Evolutionary conservation across 2,329 filamentous ascomycete genomes (phyloP).

Genomic region (Epichloe hybrida): DNA sequence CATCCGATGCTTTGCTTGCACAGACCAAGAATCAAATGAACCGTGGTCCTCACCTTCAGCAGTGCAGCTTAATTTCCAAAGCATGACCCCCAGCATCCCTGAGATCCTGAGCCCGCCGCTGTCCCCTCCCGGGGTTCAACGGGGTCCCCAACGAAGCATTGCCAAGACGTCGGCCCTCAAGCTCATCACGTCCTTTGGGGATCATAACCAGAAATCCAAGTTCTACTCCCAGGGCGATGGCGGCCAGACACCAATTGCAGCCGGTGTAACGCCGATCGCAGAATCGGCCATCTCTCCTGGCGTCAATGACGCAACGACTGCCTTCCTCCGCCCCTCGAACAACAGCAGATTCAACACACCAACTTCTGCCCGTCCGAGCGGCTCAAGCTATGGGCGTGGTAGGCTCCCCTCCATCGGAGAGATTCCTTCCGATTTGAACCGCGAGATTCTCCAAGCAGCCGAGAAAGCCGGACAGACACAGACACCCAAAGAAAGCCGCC

Average conservation of each 20-base stretch:
- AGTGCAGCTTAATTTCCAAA: conserved; percentile 43
- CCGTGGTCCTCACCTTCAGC: conserved; percentile 81
- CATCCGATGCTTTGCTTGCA: conserved; percentile 86
- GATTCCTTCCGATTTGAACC: conserved; percentile 21
- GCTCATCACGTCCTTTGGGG: conserved; percentile 79
- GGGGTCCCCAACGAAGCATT: conserved; percentile 47
- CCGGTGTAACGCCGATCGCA: conserved; percentile 77
- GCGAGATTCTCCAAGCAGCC: conserved; percentile 14
- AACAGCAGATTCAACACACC: conserved; percentile 58
- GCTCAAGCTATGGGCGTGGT: conserved; percentile 45
- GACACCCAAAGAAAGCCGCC: conserved; percentile 15
- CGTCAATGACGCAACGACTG: conserved; percentile 50
- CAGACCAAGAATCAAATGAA: conserved; percentile 69
- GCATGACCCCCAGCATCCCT: conserved; percentile 40
- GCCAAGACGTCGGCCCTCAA: conserved; percentile 76
- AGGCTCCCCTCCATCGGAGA: conserved; percentile 71
- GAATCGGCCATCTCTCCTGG: conserved; percentile 55
- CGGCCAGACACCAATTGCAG: conserved; percentile 61
- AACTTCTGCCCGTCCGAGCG: conserved; percentile 46
- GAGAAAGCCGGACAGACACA: conserved; percentile 13
- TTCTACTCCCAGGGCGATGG: conserved; percentile 46
- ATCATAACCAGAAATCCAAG: conserved; percentile 46
- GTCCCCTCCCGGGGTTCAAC: conserved; percentile 55
- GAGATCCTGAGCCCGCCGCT: conserved; percentile 55
- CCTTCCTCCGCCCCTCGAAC: conserved; percentile 53